Conservation (phyloP, 192 early-diverging fungal species). For the Linnemannia hyalina region DNA sequence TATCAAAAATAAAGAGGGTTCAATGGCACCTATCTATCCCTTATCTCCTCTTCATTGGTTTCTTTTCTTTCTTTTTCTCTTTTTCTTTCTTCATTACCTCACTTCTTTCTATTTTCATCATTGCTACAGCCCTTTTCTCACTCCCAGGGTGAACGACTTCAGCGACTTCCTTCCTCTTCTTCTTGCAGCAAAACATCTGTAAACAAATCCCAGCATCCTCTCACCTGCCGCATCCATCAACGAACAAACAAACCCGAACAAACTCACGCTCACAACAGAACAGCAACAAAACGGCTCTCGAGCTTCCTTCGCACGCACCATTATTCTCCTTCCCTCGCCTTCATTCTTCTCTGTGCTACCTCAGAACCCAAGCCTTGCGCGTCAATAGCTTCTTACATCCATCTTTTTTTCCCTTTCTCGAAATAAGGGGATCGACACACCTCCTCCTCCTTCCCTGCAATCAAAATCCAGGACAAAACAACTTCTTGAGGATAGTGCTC, state of each 20-base stretch:
- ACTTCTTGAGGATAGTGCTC: neutral
- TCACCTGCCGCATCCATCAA: no score
- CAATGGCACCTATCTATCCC: neutral
- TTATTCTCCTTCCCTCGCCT: neutral
- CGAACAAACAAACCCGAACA: no score
- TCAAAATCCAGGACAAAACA: no score
- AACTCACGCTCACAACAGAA: neutral
- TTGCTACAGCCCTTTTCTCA: neutral
- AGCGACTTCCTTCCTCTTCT: no score
- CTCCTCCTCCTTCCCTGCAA: neutral
- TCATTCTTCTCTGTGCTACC: neutral
- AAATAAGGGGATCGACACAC: neutral
- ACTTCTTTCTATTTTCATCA: neutral
- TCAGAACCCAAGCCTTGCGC: neutral
- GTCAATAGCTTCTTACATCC: neutral
- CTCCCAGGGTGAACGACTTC: neutral
- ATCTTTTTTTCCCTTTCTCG: neutral
- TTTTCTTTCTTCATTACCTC: neutral
- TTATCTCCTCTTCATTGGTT: neutral
- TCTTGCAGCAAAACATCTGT: no score
- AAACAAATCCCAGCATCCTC: no score
- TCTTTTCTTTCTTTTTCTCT: neutral
- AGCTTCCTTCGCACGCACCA: neutral
- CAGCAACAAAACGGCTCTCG: neutral
- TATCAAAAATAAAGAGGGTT: neutral